Base-by-base conservation (phyloP, 2,329 filamentous ascomycete genomes). In the Nemania sp. region DNA sequence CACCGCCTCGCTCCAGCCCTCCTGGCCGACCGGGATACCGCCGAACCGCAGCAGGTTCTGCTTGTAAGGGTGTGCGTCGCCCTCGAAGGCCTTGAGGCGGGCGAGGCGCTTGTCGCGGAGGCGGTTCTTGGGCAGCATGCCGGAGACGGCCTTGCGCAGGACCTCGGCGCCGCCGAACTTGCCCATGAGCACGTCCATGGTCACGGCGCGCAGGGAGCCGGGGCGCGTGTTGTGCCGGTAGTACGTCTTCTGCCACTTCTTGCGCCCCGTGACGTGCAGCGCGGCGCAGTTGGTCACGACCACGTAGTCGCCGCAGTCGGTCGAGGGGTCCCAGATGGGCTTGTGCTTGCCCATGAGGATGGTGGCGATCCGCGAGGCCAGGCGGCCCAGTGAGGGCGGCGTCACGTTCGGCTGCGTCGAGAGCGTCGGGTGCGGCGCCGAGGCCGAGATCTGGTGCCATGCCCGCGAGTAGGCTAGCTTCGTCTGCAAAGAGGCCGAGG, bases 301-400 rank as follows among this genome's bases (percentile, higher is more conserved):
- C 12, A 99, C 93, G 77, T 99, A 99, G 86, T 99, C 95, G 69
- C 95, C 95, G 83, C 95, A 98, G 83, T 99, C 95, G 63, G 93
- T 97, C 20, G 92, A 97, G 1, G 95, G 95, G 79, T 98, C 91
- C 80, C 88, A 99, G 77, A 95, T 97, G 20, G 95, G 95, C 80
- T 99, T 99, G 84, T 99, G 90, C 83, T 99, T 99, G 79, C 95
- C 95, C 93, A 98, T 97, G 54, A 97, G 87, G 62, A 91, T 83
- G 55, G 89, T 82, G 64, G 93, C 94, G 76, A 97, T 97, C 65
- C 90, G 87, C 54, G 90, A 92, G 63, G 94, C 94, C 53, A 97
- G 84, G 43, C 94, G 92, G 69, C 94, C 94, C 42, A 97, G 89
- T n/a, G 92, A 88, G 13, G 92, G 92, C 17, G 87, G 83, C 18